Percentiles rank a stretch among this genome's conserved stretches.
phyloP scores from a whole-genome alignment of 1,139 yeast species.

The Meyerozyma guilliermondii region DNA sequence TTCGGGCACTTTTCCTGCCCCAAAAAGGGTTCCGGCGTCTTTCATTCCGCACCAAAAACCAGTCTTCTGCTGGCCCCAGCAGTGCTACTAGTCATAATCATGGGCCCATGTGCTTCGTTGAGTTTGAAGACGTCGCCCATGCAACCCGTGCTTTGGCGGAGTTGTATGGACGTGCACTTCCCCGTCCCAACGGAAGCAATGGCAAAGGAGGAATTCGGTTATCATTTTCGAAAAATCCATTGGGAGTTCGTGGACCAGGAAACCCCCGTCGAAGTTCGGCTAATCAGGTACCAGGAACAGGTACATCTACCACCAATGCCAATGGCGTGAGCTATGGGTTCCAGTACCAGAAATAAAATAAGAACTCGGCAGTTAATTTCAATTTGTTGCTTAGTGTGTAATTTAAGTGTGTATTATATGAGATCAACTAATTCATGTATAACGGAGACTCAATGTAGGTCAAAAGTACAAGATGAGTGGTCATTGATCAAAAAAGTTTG shows the following conservation, averaged over 20 bases:
- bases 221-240: conserved; percentile 90
- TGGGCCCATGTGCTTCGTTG: conserved; percentile 99
- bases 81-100: conserved; percentile 47
- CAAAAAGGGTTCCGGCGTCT: conserved; percentile 91
- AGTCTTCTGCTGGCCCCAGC: conserved; percentile 25
- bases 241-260: conserved; percentile 84
- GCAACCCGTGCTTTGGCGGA: conserved; percentile 94
- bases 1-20: conserved; percentile 78
- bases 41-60: conserved; percentile 75
- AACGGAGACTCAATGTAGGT: no score
- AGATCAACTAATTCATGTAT: neutral
- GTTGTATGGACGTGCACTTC: conserved; percentile 80
- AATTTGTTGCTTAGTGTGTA: conserved; percentile 1
- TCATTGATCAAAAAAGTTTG: no score
- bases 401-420: conserved; percentile 6
- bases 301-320: neutral
- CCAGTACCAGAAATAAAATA: conserved; percentile 5
- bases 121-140: conserved; percentile 90
- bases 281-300: conserved; percentile 20
- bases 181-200: conserved; percentile 60
- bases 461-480: no score
- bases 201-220: conserved; percentile 93
- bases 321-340: conserved; percentile 6
- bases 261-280: conserved; percentile 41
- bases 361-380: conserved; percentile 1